Percentiles rank a stretch among this genome's conserved stretches.
Conservation (phyloP, 306 rosid genomes). For the Gillenia trifoliata region DNA sequence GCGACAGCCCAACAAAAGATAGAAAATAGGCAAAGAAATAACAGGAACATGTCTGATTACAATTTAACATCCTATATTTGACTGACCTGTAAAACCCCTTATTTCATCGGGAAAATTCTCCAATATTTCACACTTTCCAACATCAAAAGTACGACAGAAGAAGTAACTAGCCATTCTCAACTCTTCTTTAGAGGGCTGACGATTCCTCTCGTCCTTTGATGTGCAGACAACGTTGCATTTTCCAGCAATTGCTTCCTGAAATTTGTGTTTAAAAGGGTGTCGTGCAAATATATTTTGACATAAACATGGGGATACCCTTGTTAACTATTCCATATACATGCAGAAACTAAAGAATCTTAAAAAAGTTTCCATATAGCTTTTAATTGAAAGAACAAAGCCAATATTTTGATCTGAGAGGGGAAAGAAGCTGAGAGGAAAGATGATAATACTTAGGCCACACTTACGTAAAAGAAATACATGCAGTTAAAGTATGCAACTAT, state of each 20-base stretch:
- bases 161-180: constrained; percentile 38
- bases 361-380: background rate
- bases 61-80: background rate
- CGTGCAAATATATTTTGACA: background rate
- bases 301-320: background rate
- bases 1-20: background rate
- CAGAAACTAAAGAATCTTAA: background rate
- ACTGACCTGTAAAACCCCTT: constrained; percentile 45
- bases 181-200: constrained; percentile 39
- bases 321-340: background rate
- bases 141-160: constrained; percentile 48
- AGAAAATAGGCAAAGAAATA: background rate
- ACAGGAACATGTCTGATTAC: background rate
- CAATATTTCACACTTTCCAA: constrained; percentile 16
- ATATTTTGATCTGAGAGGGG: background rate
- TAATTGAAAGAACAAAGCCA: background rate
- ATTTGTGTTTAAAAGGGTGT: background rate
- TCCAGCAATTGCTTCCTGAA: constrained; percentile 49
- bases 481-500: background rate
- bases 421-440: background rate
- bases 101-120: constrained; percentile 40
- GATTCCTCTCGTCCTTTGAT: constrained; percentile 54
- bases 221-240: constrained; percentile 64
- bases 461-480: background rate
- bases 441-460: background rate